Conservation (phyloP, 2,329 filamentous ascomycete species). For the Aureobasidium mangrovei region DNA sequence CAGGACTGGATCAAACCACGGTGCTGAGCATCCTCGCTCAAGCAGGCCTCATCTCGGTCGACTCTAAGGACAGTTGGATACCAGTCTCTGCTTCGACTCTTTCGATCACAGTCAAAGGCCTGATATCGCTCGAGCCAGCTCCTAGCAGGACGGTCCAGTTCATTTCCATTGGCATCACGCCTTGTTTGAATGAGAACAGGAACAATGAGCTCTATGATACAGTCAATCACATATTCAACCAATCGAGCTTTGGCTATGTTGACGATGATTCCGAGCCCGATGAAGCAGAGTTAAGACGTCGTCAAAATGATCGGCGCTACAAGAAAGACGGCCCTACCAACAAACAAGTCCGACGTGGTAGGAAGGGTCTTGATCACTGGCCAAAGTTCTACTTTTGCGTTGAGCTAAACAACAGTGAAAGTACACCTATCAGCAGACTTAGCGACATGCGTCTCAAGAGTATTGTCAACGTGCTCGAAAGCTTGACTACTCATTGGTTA, state of each 20-base stretch:
- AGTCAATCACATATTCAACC: constrained; percentile 66
- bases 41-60: constrained; percentile 51
- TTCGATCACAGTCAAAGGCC: constrained; percentile 55
- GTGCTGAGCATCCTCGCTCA: constrained; percentile 54
- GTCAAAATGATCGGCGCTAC: constrained; percentile 32
- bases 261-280: constrained; percentile 38
- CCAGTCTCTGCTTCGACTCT: constrained; percentile 57
- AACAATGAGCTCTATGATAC: constrained; percentile 64
- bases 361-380: constrained; percentile 68
- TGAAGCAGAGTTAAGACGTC: constrained; percentile 30
- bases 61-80: constrained; percentile 55
- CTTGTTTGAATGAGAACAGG: constrained; percentile 48
- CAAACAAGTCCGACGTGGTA: constrained; percentile 43
- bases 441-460: constrained; percentile 34
- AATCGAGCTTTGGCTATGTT: constrained; percentile 64
- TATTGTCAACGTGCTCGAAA: constrained; percentile 56
- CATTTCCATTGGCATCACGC: constrained; percentile 65
- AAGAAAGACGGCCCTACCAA: constrained; percentile 42
- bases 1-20: not conserved
- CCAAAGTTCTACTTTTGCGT: constrained; percentile 84
- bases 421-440: not conserved
- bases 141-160: constrained; percentile 71
- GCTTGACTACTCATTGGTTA: constrained; percentile 66
- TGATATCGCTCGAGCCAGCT: constrained; percentile 60
- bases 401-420: constrained; percentile 26